phyloP scores from a whole-genome alignment of 1,284 basidiomycete genomes.

The Thelephora terrestris region DNA sequence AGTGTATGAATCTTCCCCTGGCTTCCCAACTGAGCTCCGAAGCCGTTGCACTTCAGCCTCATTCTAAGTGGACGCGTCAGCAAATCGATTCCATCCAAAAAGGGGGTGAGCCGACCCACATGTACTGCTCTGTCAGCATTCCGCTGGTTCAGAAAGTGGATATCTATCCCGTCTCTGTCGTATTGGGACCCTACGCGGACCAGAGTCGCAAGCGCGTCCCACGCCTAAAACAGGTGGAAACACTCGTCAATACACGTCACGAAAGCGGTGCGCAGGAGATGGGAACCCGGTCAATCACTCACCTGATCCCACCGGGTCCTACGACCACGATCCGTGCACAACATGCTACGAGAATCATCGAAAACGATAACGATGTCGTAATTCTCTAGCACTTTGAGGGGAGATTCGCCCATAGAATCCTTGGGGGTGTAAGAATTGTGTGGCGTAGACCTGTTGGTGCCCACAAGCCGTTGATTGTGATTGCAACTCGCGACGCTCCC shows the following conservation, averaged over 20 bases:
- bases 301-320: conserved; percentile 37
- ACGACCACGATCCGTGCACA: conserved; percentile 11
- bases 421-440: too few relatives aligned
- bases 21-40: conserved; percentile 31
- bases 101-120: conserved; percentile 14
- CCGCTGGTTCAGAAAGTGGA: conserved; percentile 33
- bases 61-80: conserved; percentile 9
- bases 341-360: conserved; percentile 54
- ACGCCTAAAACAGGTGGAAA: conserved; percentile 12
- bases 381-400: conserved; percentile 29
- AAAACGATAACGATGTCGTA: conserved; percentile 46
- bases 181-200: conserved; percentile 29
- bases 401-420: conserved; percentile 24
- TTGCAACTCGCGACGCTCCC: too few relatives aligned
- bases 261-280: not conserved
- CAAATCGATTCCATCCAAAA: not conserved
- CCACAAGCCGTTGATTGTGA: too few relatives aligned
- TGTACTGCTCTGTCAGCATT: conserved; percentile 25
- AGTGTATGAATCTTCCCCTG: conserved; percentile 34
- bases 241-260: too few relatives aligned
- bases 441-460: too few relatives aligned
- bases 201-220: conserved; percentile 33
- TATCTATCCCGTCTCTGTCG: conserved; percentile 31
- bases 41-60: conserved; percentile 15
- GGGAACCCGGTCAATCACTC: not conserved